These are phyloP conservation scores for Hordeum marinum DNA, from an alignment of 176 grass and related monocot species.

Conservation along the genomic window DNA sequence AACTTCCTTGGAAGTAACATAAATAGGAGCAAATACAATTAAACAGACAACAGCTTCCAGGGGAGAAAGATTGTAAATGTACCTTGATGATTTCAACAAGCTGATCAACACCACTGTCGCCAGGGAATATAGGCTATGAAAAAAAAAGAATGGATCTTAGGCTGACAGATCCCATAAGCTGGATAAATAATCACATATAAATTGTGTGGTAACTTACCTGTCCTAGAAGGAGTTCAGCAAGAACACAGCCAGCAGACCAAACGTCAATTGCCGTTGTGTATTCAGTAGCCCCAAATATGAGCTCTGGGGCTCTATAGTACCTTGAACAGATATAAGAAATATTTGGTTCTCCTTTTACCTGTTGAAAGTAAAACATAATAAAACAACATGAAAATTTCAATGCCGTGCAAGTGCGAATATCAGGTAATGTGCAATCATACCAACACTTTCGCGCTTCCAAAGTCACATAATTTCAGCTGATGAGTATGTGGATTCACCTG, in stretches of 20 bases:
- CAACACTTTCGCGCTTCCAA: constrained; percentile 96
- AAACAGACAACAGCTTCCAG: not conserved
- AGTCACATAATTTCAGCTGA: constrained; percentile 94
- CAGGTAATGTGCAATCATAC: constrained; percentile 31
- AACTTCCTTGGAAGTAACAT: not conserved
- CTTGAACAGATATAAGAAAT: constrained; percentile 98
- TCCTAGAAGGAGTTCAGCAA: constrained; percentile 83
- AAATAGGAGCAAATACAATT: not conserved
- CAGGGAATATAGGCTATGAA: constrained; percentile 88
- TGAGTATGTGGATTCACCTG: constrained; percentile 96
- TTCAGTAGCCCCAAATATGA: constrained; percentile 96
- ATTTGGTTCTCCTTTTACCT: constrained; percentile 97
- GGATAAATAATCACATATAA: not conserved
- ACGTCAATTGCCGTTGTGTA: constrained; percentile 90
- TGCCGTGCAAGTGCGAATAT: not conserved
- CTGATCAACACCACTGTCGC: constrained; percentile 89
- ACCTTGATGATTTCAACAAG: constrained; percentile 99
- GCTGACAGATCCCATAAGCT: not conserved
- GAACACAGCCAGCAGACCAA: constrained; percentile 93
- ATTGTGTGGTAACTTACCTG: constrained; percentile 39
- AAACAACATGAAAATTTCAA: not conserved
- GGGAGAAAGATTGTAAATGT: constrained; percentile 1
- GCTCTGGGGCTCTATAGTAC: constrained; percentile 95
- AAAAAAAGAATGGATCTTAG: not conserved
- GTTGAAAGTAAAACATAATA: not conserved